Base-by-base conservation (phyloP, 129 eudicot genomes). In the Centella asiatica region DNA sequence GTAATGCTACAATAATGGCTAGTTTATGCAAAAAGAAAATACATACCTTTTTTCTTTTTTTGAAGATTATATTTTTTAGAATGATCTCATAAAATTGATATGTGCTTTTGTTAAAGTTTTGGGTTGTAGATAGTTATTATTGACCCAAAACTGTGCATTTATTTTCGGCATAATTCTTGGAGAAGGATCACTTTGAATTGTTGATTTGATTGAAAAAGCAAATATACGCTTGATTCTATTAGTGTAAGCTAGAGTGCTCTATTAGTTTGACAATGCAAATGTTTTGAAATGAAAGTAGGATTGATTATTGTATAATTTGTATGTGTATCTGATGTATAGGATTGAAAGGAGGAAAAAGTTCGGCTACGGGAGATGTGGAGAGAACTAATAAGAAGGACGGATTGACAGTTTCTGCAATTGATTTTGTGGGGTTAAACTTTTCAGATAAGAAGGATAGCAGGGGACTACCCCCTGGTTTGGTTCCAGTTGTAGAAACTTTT, bases 401-500 rank as follows among this genome's bases (percentile, higher is more conserved):
- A 47, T 45, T 76, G 31, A 73, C 63, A 51, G 22, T 89, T 72
- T 89, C 92, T 1, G 83, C 81, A 64, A 81, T 81, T 47, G 88
- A 90, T 76, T 90, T 90, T 70, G 75, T 83, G 65, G 97, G 97
- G 51, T 81, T 90, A 6, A 74, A 70, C 24, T 90, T 90, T 65
- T 64, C 95, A 29, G 95, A 90, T 66, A 90, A 90, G 80, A 90
- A 79, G 74, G 70, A 68, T 44, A 72, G 93, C 67, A 85, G 95
- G 70, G 89, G 74, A 46, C 71, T 86, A 71, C 97, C 97, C 2
- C 82, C 97, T 14, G 97, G 97, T 13, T 75, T 87, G 77, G 74
- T 79, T 65, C 90, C 87, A 23, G 24, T 69, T 13, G 54, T 72
- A 14, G 88, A 90, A 71, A 65, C 88, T 68, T 90, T 68, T 72